Base-by-base conservation (phyloP, 805 yeast genomes). In the Isabelozyma pseudorhagii region DNA sequence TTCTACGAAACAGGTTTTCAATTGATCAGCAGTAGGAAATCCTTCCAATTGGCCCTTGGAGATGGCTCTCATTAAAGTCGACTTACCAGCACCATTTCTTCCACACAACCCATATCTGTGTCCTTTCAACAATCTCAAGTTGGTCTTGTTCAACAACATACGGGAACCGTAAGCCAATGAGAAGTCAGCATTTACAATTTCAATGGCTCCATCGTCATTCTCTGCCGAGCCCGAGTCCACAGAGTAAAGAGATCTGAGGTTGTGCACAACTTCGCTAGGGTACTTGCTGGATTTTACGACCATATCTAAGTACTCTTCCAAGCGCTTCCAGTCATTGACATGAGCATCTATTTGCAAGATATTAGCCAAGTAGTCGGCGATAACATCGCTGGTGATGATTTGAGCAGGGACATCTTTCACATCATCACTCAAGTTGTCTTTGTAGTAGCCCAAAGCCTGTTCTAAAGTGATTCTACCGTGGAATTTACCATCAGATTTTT, bases 91-190 rank as follows among this genome's bases (percentile, higher is more conserved):
- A 80, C 99, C 99, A 67, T 93, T 93, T 74, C 97, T 81, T 67
- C 99, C 99, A 79, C 97, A 90, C 53, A 93, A 80, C 77, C 99
- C 99, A 65, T 93, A 93, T 72, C 99, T 83, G 73, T 89, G 97
- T 61, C 98, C 98, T 74, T 92, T 90, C 59, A 89, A 76, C 54
- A 93, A 79, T 64, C 96, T 82, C 66, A 93, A 75, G 53, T 80
- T 88, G 44, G 99, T 91, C 75, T 94, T 94, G 79, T 92, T 93
- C 60, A 93, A 77, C 59, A 94, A 80, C 97, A 93, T 93, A 73
- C 97, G 84, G 27, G 97, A 89, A 72, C 99, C 99, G 66, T 94
- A 94, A 38, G 99, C 99, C 57, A 93, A 77, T 0, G 98, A 94
- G 71, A 93, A 93, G 64, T 89, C 94, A 36, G 97, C 86, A 68